A percentile compares a stretch with the other conserved stretches of the same genome.
phyloP scores from a whole-genome alignment of 257 asterid genomes.

The Nicotiana attenuata region DNA sequence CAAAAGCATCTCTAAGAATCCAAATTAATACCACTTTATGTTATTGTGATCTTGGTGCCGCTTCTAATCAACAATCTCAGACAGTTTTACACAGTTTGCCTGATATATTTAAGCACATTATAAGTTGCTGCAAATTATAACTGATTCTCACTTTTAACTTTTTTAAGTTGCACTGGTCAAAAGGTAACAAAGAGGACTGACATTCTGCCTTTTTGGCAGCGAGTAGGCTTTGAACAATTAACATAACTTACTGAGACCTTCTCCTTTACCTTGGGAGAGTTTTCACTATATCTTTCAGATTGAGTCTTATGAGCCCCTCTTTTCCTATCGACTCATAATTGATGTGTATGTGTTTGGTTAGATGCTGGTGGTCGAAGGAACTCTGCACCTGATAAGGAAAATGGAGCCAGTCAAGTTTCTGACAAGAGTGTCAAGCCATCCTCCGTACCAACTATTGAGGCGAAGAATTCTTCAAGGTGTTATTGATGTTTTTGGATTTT shows the following conservation, averaged over 20 bases:
- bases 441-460: constrained; percentile 35
- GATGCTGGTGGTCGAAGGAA: constrained; percentile 55
- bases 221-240: background rate
- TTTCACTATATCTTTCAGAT: background rate
- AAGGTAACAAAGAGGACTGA: background rate
- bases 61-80: background rate
- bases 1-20: background rate
- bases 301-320: constrained; percentile 4
- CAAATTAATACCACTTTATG: background rate
- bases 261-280: background rate
- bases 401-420: constrained; percentile 26
- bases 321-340: constrained; percentile 8
- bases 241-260: background rate
- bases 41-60: background rate
- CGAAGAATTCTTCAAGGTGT: constrained; percentile 51
- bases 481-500: background rate
- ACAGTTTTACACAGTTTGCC: background rate
- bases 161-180: background rate
- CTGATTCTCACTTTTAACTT: background rate
- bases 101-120: background rate
- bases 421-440: constrained; percentile 42
- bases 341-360: constrained; percentile 29
- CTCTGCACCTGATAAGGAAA: constrained; percentile 47
- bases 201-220: background rate
- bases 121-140: background rate